Base-by-base conservation (phyloP, 1,139 yeast species). In the Suhomyces kunorum region DNA sequence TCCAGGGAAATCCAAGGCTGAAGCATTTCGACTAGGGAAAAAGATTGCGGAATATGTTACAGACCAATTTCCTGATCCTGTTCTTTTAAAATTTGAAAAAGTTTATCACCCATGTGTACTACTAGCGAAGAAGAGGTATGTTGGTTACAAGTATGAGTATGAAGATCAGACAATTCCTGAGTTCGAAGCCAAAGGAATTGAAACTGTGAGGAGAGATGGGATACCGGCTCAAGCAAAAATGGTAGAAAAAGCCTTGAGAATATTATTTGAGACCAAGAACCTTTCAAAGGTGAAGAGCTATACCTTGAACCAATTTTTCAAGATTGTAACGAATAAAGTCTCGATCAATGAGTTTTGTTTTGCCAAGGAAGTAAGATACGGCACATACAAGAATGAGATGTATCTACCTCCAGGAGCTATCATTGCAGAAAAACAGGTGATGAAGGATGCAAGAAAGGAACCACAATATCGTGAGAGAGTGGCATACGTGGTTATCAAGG, bases 111-210 rank as follows among this genome's bases (percentile, higher is more conserved):
- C 97, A 0, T 80, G 90, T 49, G 78, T 92, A 4, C 61, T 92
- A 34, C 66, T 89, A 31, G 85, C 95, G 19, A 92, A 92, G 59
- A 92, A 92, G 55, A 63, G 98, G 34, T 92, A 92, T 56, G 96
- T 89, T 16, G 98, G 98, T 0, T 54, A 80, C 55, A 74, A 86
- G 40, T 90, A 75, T 59, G 96, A 87, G 49, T 56, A 61, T 24
- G 74, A 69, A 28, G 63, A 63, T 13, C 90, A 86, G 51, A 50
- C 40, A 3, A 63, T 49, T 6, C 88, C 96, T 0, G 74, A 64
- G 22, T 90, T 92, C 59, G 98, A 92, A 65, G 97, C 98, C 3
- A 92, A 92, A 53, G 98, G 98, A 1, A 89, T 88, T 13, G 98
- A 92, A 59, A 92, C 98, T 0, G 86, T 92, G 0, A 63, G 98